Evolutionary conservation across 345 rosid genomes (phyloP).

Genomic region (Carallia pectinifolia): DNA sequence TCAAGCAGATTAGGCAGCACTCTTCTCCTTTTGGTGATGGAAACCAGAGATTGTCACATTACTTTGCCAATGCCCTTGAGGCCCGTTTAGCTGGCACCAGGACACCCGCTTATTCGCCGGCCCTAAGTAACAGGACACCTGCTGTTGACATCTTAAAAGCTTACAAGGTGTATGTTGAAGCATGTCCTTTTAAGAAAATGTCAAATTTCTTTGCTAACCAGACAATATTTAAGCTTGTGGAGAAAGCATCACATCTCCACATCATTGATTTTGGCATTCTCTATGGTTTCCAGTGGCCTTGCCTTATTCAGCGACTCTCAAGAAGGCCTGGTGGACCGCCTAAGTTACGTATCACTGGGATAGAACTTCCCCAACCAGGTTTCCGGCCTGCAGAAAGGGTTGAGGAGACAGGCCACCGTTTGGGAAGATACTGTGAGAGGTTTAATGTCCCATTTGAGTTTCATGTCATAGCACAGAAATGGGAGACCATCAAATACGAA

Average conservation of each 20-base stretch:
- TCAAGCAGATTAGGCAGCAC: conserved; percentile 61
- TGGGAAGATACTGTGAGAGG: conserved; percentile 52
- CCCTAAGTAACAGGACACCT: conserved; percentile 29
- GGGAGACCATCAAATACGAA: conserved; percentile 71
- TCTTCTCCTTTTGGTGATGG: conserved; percentile 59
- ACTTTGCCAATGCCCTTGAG: conserved; percentile 63
- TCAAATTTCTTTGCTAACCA: conserved; percentile 45
- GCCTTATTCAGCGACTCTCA: conserved; percentile 59
- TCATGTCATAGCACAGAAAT: conserved; percentile 55
- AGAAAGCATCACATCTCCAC: conserved; percentile 55
- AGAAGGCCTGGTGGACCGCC: conserved; percentile 48
- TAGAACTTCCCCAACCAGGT: conserved; percentile 83
- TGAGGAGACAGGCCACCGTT: conserved; percentile 63
- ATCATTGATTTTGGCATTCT: conserved; percentile 75
- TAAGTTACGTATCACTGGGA: conserved; percentile 63
- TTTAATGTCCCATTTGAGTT: conserved; percentile 62
- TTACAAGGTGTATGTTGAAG: conserved; percentile 43
- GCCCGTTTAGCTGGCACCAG: conserved; percentile 51
- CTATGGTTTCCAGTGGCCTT: conserved; percentile 91
- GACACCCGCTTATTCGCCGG: conserved; percentile 28
- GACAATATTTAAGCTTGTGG: conserved; percentile 44
- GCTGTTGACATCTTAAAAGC: conserved; percentile 56
- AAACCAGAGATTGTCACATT: conserved; percentile 60
- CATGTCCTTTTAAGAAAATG: conserved; percentile 55
- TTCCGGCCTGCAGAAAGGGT: conserved; percentile 69